phyloP scores from a whole-genome alignment of 306 rosid species.

The Quercus engelmannii region DNA sequence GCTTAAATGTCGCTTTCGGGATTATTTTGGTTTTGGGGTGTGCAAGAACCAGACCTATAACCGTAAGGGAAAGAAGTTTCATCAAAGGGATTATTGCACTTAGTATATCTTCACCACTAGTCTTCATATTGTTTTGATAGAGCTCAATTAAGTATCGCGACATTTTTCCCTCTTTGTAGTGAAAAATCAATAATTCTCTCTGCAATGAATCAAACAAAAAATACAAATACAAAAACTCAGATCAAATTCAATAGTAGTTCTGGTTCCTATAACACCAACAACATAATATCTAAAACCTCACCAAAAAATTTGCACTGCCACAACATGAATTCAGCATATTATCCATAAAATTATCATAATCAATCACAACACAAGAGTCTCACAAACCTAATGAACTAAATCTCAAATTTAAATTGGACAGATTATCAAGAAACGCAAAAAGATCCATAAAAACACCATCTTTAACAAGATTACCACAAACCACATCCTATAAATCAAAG shows the following conservation, averaged over 20 bases:
- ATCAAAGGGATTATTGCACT: constrained; percentile 67
- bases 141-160: constrained; percentile 28
- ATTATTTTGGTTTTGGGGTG: constrained; percentile 58
- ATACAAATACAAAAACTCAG: background rate
- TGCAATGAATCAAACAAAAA: constrained; percentile 28
- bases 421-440: background rate
- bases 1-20: constrained; percentile 69
- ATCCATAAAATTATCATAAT: background rate
- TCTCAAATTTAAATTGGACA: background rate
- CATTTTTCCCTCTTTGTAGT: constrained; percentile 34
- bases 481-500: background rate
- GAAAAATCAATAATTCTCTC: constrained; percentile 21
- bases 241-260: background rate
- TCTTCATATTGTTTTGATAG: constrained; percentile 14
- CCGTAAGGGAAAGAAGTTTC: constrained; percentile 66
- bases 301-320: background rate
- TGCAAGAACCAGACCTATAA: constrained; percentile 65
- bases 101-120: constrained; percentile 45
- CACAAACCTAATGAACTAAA: background rate
- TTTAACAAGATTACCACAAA: background rate
- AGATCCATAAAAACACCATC: background rate
- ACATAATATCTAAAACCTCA: background rate
- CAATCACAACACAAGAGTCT: background rate
- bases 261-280: background rate
- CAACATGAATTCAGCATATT: background rate